Base-by-base conservation (phyloP, 139 green algal genomes). In the Picochlorum sp. region DNA sequence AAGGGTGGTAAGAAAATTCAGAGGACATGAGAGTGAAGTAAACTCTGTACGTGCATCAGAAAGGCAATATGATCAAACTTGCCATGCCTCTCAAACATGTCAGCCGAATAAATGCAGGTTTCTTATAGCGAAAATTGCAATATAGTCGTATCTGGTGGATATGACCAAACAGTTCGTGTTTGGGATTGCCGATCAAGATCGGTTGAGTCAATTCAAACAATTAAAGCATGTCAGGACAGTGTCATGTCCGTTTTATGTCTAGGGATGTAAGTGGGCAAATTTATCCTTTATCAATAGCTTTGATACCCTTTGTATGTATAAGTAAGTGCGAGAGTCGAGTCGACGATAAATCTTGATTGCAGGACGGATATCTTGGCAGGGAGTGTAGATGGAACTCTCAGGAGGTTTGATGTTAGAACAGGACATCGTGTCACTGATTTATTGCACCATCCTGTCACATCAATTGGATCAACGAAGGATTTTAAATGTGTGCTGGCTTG, bases 101-200 rank as follows among this genome's bases (percentile, higher is more conserved):
- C 75, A 89, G 73, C 65, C 93, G 22, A 66, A 26, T 26, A 5
- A 26, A 20, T 24, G 39, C 7, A 47, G 39, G 39, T 47, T 47
- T 47, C 37, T 30, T 90, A 83, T 64, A 79, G 61, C 13, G 71
- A 81, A 1, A 64, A 71, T 33, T 79, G 85, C 61, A 73, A 75
- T 2, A 72, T 93, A 43, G 61, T 96, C 25, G 78, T 91, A 2
- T 89, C 73, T 18, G 89, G 74, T 1, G 86, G 85, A 3, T 95
- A 97, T 72, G 92, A 98, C 59, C 73, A 82, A 56, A 79, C 71
- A 16, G 78, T 96, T 32, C 81, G 82, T 49, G 69, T 94, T 3
- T 98, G 91, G 91, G 89, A 97, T 74, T 85, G 75, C 57, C 76
- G 87, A 25, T 89, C 82, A 4, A 71, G 83, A 6, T 85, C 69